Evolutionary conservation across 176 grass and related monocot species (phyloP), one percentile per base, ranked within the genome.

Genomic region (Oryza punctata): DNA sequence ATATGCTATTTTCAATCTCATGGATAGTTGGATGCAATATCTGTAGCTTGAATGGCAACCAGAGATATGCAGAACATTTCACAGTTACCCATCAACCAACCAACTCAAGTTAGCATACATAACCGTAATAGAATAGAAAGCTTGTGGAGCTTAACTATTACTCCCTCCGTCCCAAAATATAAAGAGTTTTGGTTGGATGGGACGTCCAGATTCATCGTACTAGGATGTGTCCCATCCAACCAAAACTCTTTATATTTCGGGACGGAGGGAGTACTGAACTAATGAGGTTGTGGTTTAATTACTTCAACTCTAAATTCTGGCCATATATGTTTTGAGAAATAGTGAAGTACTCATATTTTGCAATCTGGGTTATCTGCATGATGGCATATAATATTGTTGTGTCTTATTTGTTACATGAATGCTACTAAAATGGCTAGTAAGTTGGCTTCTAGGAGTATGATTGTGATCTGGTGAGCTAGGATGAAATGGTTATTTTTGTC

Each of bases 321-420:
- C 65, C 25, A 3, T 25, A 70, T 63, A 60, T 80, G 65, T 50
- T 16, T 59, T 69, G 37, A 65, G 52, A 80, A 44, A 41, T 70
- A 41, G 40, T 2, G 40, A 41, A 41, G 9, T 2, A 44, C 13
- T 85, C 45, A 33, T 33, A 7, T 61, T 72, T 65, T 49, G 46
- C 16, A 38, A 38, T 64, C 35, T 2, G 14, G 7, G 3, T 72
- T 67, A 18, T 12, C 65, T 85, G 26, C 13, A 26, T 84, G 25
- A 16, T 70, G 52, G 40, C 24, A 13, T 78, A 15, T 23, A 28
- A 10, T 78, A 38, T 33, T 65, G 59, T 66, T 7, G 1, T 60
- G 35, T 29, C 18, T 26, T 70, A 47, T 37, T 86, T 77, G 60
- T 79, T 76, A 8, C 72, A 30, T 85, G 24, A 72, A 43, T 35